Conservation (phyloP, 768 basidiomycete species). For the Antrodiella citrinella region DNA sequence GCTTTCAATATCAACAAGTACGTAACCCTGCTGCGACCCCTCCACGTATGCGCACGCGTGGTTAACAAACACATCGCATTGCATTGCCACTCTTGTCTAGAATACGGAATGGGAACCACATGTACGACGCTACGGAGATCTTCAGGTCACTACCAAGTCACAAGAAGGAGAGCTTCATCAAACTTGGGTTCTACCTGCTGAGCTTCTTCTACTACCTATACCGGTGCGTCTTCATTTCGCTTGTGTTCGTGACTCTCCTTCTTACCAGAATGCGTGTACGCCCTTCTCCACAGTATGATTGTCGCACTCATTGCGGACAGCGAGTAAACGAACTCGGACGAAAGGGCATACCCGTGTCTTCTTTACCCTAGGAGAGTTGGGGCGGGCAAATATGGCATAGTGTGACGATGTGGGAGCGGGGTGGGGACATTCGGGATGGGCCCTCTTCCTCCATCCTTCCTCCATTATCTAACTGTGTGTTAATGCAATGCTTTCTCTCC, state of each 20-base stretch:
- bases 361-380: not conserved
- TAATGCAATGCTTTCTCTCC: not conserved
- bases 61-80: too few relatives aligned
- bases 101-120: constrained; percentile 88
- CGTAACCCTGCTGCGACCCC: constrained; percentile 22
- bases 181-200: constrained; percentile 87
- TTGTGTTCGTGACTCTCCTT: too few relatives aligned
- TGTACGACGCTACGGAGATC: constrained; percentile 99
- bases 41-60: not conserved
- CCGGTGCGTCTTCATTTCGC: constrained; percentile 42
- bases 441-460: not conserved
- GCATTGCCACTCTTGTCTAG: constrained; percentile 39
- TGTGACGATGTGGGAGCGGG: not conserved
- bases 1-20: constrained; percentile 93
- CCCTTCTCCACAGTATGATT: constrained; percentile 37
- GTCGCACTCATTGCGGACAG: constrained; percentile 42
- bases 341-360: not conserved
- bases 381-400: too few relatives aligned
- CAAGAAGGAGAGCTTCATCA: constrained; percentile 95
- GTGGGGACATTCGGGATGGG: not conserved
- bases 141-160: constrained; percentile 90
- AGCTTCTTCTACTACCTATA: constrained; percentile 93
- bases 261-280: not conserved
- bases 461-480: not conserved
- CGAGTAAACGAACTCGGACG: constrained; percentile 17